Evolutionary conservation across 108 stramenopile genomes (phyloP), one percentile per base, ranked within the genome.

Genomic region (Nannochloropsis granulata): DNA sequence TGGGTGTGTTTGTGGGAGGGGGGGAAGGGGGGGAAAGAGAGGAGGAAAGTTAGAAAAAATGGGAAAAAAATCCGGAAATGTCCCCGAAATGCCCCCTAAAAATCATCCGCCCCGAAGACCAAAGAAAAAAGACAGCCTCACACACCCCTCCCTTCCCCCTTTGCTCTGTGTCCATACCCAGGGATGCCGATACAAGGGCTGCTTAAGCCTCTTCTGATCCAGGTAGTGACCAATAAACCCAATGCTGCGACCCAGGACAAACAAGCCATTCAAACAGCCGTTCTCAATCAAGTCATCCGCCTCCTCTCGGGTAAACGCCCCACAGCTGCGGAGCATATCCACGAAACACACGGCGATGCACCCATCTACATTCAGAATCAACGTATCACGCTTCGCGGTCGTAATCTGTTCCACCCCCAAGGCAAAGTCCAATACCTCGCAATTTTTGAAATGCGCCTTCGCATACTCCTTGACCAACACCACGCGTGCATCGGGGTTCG

Each of bases 341-440:
- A 96, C 95, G 84, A 96, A 96, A 90, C 94, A 94, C 13, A 91
- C 94, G 12, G 95, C 95, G 83, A 96, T 95, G 86, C 94, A 94
- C 11, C 95, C 95, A 89, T 96, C 95, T n/a, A 96, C 95, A 85
- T 96, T 96, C 12, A 96, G 89, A 83, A 96, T 96, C 16, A 96
- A 89, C 82, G 93, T 95, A 14, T 94, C 92, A 88, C 92, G 93
- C 91, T 96, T 96, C 90, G 92, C 92, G 13, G 94, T 95, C 16
- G 95, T 96, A 44, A 94, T 92, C 87, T 93, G 93, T 85, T 96
- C 95, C 25, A 96, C 94, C 14, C 91, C 92, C 80, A 96, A 86
- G 42, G 95, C 95, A 89, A 96, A 96, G 84, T 93, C 85, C 43
- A 95, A 91, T n/a, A 95, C 92, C 13, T 91, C 91, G 79, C 93